These are phyloP conservation scores for Neonectria ditissima DNA, from an alignment of 2,329 filamentous ascomycete species.

Conservation along the genomic window DNA sequence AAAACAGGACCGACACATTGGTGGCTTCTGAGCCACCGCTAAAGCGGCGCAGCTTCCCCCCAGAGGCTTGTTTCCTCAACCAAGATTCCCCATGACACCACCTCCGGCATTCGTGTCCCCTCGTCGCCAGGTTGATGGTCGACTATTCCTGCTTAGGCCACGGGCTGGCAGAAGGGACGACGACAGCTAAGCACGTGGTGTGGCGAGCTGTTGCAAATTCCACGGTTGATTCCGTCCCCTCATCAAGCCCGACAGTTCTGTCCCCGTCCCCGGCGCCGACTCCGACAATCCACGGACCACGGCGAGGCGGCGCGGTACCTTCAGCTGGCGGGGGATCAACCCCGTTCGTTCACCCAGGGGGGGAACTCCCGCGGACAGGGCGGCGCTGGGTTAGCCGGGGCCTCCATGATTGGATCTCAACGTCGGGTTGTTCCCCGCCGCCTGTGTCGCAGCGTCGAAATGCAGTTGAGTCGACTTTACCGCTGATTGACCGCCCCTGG, in stretches of 20 bases:
- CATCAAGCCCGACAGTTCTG: neutral
- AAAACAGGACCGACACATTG: neutral
- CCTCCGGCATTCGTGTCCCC: constrained; percentile 1
- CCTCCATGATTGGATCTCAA: constrained; percentile 5
- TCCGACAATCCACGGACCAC: neutral
- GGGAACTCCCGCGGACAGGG: neutral
- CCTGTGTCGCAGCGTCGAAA: neutral
- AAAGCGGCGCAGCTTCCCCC: constrained; percentile 21
- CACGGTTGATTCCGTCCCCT: neutral
- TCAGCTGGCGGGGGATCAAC: neutral
- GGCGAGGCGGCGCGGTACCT: neutral
- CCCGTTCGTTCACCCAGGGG: neutral
- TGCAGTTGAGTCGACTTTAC: too few relatives aligned
- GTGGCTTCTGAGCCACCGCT: neutral
- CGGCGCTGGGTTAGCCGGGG: neutral
- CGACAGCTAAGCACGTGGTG: neutral
- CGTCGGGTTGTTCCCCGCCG: neutral
- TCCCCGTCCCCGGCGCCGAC: neutral
- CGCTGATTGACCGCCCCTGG: neutral
- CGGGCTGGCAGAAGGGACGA: neutral
- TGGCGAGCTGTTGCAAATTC: neutral
- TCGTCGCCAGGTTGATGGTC: neutral
- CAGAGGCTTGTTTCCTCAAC: constrained; percentile 35
- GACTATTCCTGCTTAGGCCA: neutral
- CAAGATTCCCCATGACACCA: constrained; percentile 21